Base-by-base conservation (phyloP, 2,329 filamentous ascomycete genomes). In the Podosphaera xanthii region DNA sequence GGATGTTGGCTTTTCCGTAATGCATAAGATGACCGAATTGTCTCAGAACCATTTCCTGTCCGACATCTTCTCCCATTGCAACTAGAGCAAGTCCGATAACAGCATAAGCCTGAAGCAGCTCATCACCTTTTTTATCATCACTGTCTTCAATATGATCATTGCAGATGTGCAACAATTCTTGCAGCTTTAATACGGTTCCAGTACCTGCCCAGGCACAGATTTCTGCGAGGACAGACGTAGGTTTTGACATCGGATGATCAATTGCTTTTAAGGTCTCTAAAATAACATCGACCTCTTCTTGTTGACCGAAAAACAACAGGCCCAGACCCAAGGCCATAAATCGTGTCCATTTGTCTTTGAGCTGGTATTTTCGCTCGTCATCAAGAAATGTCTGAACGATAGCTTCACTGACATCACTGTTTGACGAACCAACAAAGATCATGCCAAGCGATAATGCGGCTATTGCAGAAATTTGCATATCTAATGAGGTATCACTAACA, bases 11-110 rank as follows among this genome's bases (percentile, higher is more conserved):
- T 71, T 96, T 91, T 63, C 94, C 92, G 68, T 98, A 98, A 74
- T 98, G 92, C 92, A 98, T 98, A 61, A 98, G 77, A 71, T 98
- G 92, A 57, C 90, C 92, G 67, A 98, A 97, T 69, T 96, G 92
- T 60, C 92, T 85, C 48, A 98, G 78, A 9, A 97, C 90, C 92
- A 98, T 98, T 70, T 98, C 92, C 71, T 98, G 92, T 4, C 94
- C 94, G 60, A 98, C 84, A 61, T 98, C 94, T 71, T 98, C 92
- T 61, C 92, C 92, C 92, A 98, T 98, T 14, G 91, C 85, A 60
- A 98, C 92, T 59, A 98, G 76, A 10, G 88, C 91, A 60, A 98
- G 83, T 66, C 92, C 94, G 60, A 98, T 79, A 2, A 98, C 91
- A 59, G 92, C 92, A 69, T 98, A 98, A 3, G 90, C 86, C 71